Evolutionary conservation across 2,329 filamentous ascomycete species (phyloP), one percentile per base, ranked within the genome.

Genomic region (Penicillium sp.): DNA sequence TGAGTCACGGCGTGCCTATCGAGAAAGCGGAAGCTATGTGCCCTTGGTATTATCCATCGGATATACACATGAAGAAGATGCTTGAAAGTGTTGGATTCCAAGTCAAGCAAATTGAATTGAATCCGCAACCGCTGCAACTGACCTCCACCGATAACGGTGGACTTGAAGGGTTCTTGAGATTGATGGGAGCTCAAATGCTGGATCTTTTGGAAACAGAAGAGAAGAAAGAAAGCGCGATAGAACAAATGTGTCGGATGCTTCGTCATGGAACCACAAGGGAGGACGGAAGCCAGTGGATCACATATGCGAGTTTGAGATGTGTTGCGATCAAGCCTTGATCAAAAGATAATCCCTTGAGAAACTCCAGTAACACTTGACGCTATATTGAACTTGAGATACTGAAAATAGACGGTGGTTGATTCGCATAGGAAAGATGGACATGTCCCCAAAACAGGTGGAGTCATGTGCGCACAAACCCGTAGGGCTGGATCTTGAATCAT

Each of bases 1-100:
- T 55, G 5, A 49, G 52, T 36, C 47, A 52, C 10, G 48, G 55
- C 7, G 21, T 55, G 10, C 32, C 52, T 9, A 31, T 52, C 8
- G 55, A 58, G 18, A 31, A 36, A 14, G 43, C 5, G 16, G 49
- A 58, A 29, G 42, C 27, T 24, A 24, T 29, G 6, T 49, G 45
- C 11, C 54, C 54, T 5, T 50, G 46, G 50, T 50, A 43, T 29
- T 36, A 46, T 21, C 42, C 54, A 14, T 50, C 42, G 5, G 49
- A 49, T 21, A 7, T 42, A 11, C 39, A 50, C 14, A 56, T 56
- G 40, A 53, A 56, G 36, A 16, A 13, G 1, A 27, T 47, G 5
- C 43, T 50, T 4, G 42, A 50, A 22, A 21, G 24, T 1, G 42
- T 52, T 21, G 42, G 50, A 3, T 50, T 56, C 7, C 32, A 54